phyloP scores from a whole-genome alignment of 768 basidiomycete genomes.

The Boletus pseudo-olivaceus region DNA sequence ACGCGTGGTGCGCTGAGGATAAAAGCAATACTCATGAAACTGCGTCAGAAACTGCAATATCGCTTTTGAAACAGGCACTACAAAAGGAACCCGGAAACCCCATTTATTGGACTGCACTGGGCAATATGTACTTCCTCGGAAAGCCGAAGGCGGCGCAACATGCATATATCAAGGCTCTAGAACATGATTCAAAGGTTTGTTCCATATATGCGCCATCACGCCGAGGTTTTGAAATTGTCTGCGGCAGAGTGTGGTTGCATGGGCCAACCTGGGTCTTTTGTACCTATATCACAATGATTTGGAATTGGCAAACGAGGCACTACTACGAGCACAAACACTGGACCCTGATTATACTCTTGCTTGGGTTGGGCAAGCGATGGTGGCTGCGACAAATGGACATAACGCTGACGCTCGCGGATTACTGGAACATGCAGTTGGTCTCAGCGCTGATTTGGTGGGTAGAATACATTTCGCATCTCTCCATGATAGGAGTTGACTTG shows the following conservation, averaged over 20 bases:
- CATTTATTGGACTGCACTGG: conserved; percentile 80
- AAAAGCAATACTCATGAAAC: conserved; percentile 15
- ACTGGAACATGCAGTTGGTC: conserved; percentile 67
- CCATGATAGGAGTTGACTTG: conserved; percentile 8
- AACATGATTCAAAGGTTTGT: conserved; percentile 77
- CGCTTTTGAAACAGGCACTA: conserved; percentile 67
- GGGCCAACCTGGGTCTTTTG: conserved; percentile 87
- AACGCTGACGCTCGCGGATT: conserved; percentile 60
- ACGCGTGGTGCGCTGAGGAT: conserved; percentile 42
- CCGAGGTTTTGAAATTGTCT: background rate
- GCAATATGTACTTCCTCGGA: conserved; percentile 61
- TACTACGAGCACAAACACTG: conserved; percentile 83
- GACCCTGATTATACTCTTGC: conserved; percentile 87
- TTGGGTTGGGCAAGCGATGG: conserved; percentile 87
- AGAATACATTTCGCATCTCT: background rate
- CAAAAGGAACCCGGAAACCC: conserved; percentile 69
- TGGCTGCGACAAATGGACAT: conserved; percentile 60
- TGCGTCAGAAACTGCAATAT: conserved; percentile 42
- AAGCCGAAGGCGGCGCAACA: conserved; percentile 82
- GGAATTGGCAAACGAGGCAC: conserved; percentile 81
- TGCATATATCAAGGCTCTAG: conserved; percentile 85
- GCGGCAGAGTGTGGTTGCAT: conserved; percentile 62
- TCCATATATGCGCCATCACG: background rate
- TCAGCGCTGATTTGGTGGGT: conserved; percentile 57
- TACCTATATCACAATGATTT: conserved; percentile 77